Percentiles rank a stretch among this genome's conserved stretches.
These are phyloP conservation scores for Chondrus crispus DNA, from an alignment of 23 red algal genomes.

Conservation along the genomic window DNA sequence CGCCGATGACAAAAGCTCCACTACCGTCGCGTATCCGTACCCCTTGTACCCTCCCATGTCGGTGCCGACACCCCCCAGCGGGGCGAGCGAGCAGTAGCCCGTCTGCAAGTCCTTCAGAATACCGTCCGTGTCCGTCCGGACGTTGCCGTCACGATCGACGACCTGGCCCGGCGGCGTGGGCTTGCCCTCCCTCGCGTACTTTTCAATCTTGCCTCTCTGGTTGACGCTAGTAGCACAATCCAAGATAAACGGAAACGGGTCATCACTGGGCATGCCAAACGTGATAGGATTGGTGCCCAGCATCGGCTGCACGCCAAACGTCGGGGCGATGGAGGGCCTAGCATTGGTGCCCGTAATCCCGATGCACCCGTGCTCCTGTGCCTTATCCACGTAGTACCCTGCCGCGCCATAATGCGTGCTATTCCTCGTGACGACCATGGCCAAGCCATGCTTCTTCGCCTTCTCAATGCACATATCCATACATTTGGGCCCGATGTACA, in stretches of 20 bases:
- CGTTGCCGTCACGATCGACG: conserved; percentile 53
- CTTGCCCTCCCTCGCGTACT: conserved; percentile 66
- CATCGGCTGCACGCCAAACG: conserved; percentile 65
- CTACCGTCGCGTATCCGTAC: conserved; percentile 59
- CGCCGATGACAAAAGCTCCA: conserved; percentile 59
- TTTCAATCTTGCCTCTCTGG: conserved; percentile 76
- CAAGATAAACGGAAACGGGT: conserved; percentile 57
- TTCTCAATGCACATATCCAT: conserved; percentile 60
- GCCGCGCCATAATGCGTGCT: conserved; percentile 69
- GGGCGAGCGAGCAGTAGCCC: conserved; percentile 62
- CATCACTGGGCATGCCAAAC: conserved; percentile 48
- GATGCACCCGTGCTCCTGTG: conserved; percentile 52
- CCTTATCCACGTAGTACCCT: conserved; percentile 50
- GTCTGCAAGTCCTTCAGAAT: conserved; percentile 71
- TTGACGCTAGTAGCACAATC: conserved; percentile 64
- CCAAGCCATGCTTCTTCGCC: conserved; percentile 63
- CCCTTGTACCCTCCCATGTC: conserved; percentile 67
- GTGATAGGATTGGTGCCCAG: conserved; percentile 70
- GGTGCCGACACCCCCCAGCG: conserved; percentile 45
- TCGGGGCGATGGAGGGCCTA: conserved; percentile 61
- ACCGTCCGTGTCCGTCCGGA: conserved; percentile 54
- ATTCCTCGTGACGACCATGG: conserved; percentile 53
- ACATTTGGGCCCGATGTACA: conserved; percentile 49
- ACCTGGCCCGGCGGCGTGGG: conserved; percentile 63
- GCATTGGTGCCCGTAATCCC: conserved; percentile 70